A percentile compares a stretch with the other conserved stretches of the same genome.
These are phyloP conservation scores for Cadophora sp. DNA, from an alignment of 2,329 filamentous ascomycete genomes.

Conservation along the genomic window DNA sequence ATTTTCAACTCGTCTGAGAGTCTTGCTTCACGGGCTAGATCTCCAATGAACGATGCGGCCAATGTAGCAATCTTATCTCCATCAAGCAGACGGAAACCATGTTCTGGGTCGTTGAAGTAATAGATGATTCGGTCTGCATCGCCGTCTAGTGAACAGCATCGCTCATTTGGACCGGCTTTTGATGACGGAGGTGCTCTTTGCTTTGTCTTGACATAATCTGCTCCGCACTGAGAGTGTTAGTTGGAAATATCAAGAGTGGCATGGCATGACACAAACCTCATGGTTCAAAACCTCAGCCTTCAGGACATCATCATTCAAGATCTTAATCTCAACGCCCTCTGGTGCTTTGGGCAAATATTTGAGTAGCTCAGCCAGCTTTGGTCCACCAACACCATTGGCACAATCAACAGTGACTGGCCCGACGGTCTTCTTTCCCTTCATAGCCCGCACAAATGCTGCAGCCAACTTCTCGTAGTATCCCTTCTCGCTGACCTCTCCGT, in stretches of 20 bases:
- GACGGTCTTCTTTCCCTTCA: conserved; percentile 76
- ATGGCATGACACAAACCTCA: conserved; percentile 61
- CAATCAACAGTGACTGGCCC: conserved; percentile 88
- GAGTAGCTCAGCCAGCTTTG: conserved; percentile 85
- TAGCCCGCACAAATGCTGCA: conserved; percentile 82
- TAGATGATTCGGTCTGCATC: conserved; percentile 96
- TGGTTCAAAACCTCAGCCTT: conserved; percentile 89
- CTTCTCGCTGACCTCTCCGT: conserved; percentile 85
- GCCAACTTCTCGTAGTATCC: conserved; percentile 96
- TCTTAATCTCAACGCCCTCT: conserved; percentile 78
- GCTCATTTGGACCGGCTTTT: conserved; percentile 75
- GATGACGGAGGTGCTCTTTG: conserved; percentile 87
- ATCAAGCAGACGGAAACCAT: conserved; percentile 89
- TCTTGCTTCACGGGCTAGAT: conserved; percentile 81
- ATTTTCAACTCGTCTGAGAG: conserved; percentile 84
- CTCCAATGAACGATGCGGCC: conserved; percentile 90
- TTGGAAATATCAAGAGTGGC: conserved; percentile 8
- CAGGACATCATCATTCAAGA: conserved; percentile 93
- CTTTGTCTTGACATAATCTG: conserved; percentile 97
- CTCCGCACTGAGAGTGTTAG: conserved; percentile 71
- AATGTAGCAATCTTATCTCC: conserved; percentile 97
- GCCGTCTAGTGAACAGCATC: conserved; percentile 91
- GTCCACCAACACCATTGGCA: conserved; percentile 94
- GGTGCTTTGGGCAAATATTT: conserved; percentile 76
- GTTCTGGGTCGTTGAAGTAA: conserved; percentile 86